A percentile compares a stretch with the other conserved stretches of the same genome.
Conservation (phyloP, 139 green algal genomes). For the Closterium sp. region DNA sequence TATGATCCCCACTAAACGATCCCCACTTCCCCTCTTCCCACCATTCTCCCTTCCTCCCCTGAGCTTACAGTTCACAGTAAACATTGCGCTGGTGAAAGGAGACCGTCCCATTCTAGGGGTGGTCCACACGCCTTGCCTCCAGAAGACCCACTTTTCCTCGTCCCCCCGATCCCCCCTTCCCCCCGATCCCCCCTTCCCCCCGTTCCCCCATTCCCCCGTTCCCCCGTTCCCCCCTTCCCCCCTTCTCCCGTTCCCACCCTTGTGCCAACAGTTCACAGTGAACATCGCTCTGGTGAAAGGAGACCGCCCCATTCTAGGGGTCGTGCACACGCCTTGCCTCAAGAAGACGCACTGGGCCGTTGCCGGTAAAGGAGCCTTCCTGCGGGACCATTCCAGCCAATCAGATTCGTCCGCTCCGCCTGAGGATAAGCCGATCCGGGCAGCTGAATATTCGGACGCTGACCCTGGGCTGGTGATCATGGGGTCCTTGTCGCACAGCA, state of each 20-base stretch:
- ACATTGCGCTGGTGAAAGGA: slow-evolving; percentile 75
- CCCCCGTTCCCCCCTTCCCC: too few relatives aligned
- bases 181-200: not conserved
- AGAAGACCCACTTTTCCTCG: too few relatives aligned
- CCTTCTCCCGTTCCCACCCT: not conserved
- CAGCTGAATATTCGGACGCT: slow-evolving; percentile 52
- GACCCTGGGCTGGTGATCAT: slow-evolving; percentile 62
- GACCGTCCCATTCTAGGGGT: slow-evolving; percentile 73
- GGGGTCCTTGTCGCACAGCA: slow-evolving; percentile 62
- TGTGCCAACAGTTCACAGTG: slow-evolving; percentile 72
- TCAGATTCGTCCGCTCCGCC: not conserved
- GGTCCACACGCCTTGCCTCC: slow-evolving; percentile 74
- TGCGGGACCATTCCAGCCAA: slow-evolving; percentile 46
- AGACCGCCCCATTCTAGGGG: slow-evolving; percentile 68
- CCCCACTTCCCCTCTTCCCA: not conserved
- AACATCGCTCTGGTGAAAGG: slow-evolving; percentile 78
- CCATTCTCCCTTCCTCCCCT: not conserved
- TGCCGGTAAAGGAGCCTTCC: slow-evolving; percentile 70
- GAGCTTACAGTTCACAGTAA: slow-evolving; percentile 76
- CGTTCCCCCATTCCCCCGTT: not conserved
- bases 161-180: not conserved
- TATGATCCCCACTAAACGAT: too few relatives aligned
- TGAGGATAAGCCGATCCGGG: slow-evolving; percentile 35
- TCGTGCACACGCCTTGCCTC: slow-evolving; percentile 73
- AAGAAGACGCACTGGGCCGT: slow-evolving; percentile 70